A percentile compares a stretch with the other conserved stretches of the same genome.
Conservation (phyloP, 2,329 filamentous ascomycete species). For the Cephalotrichum gorgonifer region DNA sequence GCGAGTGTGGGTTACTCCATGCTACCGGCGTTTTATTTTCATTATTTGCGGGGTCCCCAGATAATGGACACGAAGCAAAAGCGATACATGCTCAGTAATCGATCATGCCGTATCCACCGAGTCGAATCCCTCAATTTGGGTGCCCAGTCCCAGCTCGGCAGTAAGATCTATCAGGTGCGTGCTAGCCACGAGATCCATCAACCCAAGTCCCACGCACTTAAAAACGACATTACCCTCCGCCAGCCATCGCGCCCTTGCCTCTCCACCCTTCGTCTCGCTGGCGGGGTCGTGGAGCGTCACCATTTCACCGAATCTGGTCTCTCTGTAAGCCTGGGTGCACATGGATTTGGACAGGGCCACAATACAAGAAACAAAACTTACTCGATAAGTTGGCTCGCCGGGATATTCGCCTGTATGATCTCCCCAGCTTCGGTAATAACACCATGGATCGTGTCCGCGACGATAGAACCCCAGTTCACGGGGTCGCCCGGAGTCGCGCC, state of each 20-base stretch:
- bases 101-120: background rate
- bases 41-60: too few relatives aligned
- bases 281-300: constrained; percentile 40
- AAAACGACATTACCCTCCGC: constrained; percentile 55
- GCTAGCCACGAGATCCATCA: constrained; percentile 57
- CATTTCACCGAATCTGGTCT: constrained; percentile 61
- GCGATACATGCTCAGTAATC: too few relatives aligned
- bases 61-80: too few relatives aligned
- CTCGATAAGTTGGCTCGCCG: constrained; percentile 71
- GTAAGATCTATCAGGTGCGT: constrained; percentile 47
- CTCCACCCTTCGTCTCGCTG: constrained; percentile 25
- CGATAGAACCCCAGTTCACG: constrained; percentile 52
- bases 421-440: constrained; percentile 80
- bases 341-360: background rate
- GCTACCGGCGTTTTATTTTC: too few relatives aligned
- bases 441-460: constrained; percentile 69
- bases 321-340: constrained; percentile 7
- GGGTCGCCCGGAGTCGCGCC: constrained; percentile 52
- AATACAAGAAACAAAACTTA: too few relatives aligned
- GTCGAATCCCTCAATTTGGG: constrained; percentile 40
- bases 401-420: constrained; percentile 66
- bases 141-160: constrained; percentile 42
- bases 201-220: constrained; percentile 55
- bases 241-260: constrained; percentile 45
- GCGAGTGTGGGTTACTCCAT: too few relatives aligned